A percentile compares a stretch with the other conserved stretches of the same genome.
phyloP scores from a whole-genome alignment of 805 yeast genomes.

The Osmozyma mogii region DNA sequence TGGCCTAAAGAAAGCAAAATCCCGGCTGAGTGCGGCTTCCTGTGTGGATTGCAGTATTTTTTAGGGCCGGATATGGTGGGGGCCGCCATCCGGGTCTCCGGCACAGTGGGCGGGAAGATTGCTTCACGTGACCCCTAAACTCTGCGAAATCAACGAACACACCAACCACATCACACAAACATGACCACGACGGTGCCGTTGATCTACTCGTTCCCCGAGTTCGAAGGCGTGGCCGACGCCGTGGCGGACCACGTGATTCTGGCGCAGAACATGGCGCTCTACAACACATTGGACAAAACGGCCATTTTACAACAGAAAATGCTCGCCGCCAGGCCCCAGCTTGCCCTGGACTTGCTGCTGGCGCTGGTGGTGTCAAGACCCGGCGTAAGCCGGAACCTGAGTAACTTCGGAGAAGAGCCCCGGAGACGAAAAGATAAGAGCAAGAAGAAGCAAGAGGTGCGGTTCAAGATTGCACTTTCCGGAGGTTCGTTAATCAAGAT shows the following conservation, averaged over 20 bases:
- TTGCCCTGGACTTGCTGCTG: conserved; percentile 7
- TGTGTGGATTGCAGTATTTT: no score
- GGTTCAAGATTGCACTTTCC: conserved; percentile 85
- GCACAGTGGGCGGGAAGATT: no score
- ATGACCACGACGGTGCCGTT: conserved; percentile 95
- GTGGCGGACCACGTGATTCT: conserved; percentile 91
- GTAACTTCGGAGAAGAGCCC: no score
- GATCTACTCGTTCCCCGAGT: conserved; percentile 86
- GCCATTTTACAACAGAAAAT: conserved; percentile 26
- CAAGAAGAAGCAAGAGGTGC: conserved; percentile 49
- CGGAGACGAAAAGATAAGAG: conserved; percentile 31
- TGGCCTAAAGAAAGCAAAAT: neutral
- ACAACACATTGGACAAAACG: conserved; percentile 30
- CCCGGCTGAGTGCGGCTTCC: neutral
- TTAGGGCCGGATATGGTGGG: no score
- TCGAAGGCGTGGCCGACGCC: conserved; percentile 88
- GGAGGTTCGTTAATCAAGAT: conserved; percentile 92
- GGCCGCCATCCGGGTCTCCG: no score
- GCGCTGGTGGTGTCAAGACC: conserved; percentile 5
- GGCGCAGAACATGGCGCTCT: conserved; percentile 72
- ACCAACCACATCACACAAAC: neutral
- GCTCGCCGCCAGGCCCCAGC: conserved; percentile 13
- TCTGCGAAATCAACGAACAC: neutral
- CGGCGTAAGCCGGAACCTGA: conserved; percentile 7
- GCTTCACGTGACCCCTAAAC: neutral